Evolutionary conservation across 257 asterid species (phyloP).

Genomic region (Cinchona pubescens): DNA sequence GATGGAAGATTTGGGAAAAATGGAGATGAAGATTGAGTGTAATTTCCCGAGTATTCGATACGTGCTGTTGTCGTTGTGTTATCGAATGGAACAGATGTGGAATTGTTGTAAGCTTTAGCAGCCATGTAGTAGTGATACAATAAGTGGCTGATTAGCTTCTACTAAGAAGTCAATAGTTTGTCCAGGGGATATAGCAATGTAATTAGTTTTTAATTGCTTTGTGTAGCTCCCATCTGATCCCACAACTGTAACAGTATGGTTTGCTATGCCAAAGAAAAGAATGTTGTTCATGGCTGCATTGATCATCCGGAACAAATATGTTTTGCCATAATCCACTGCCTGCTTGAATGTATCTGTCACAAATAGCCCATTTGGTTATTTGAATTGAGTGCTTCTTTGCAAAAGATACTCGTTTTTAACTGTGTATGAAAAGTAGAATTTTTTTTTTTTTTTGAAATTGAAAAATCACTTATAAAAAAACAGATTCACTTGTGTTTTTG

Average conservation of each 20-base stretch:
- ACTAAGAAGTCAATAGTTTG: conserved; percentile 45
- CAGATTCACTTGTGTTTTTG: no score
- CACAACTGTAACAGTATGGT: conserved; percentile 54
- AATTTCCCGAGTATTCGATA: conserved; percentile 33
- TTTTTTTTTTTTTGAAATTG: no score
- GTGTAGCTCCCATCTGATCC: conserved; percentile 65
- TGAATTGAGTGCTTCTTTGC: no score
- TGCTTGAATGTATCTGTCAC: conserved; percentile 28
- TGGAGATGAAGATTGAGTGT: conserved; percentile 32
- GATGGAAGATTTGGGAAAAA: conserved; percentile 38
- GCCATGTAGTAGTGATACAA: conserved; percentile 52
- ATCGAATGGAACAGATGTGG: conserved; percentile 11
- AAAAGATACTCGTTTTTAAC: no score
- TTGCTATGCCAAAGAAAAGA: conserved; percentile 47
- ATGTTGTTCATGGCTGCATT: conserved; percentile 55
- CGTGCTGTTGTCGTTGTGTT: conserved; percentile 59
- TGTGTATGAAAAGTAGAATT: no score
- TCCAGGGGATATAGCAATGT: conserved; percentile 47
- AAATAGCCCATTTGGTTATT: no score
- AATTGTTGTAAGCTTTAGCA: conserved; percentile 37
- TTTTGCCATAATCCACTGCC: conserved; percentile 32
- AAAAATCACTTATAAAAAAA: no score
- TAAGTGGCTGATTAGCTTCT: conserved; percentile 8
- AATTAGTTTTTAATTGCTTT: conserved; percentile 36
- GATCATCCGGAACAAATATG: conserved; percentile 48